These are phyloP conservation scores for Zasmidium citrigriseum DNA, from an alignment of 2,329 filamentous ascomycete species.

Conservation along the genomic window DNA sequence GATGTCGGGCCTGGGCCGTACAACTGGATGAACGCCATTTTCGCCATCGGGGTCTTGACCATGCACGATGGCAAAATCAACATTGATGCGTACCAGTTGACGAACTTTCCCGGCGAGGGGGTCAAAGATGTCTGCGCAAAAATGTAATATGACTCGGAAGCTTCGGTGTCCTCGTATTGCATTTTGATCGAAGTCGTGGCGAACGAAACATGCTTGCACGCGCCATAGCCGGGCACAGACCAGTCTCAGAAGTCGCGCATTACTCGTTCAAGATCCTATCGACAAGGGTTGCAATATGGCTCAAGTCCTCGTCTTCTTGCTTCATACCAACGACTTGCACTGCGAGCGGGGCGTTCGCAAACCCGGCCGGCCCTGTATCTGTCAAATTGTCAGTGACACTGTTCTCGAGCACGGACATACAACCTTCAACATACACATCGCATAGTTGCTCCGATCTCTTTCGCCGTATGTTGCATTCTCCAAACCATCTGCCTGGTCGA, in stretches of 20 bases:
- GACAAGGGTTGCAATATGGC: conserved; percentile 27
- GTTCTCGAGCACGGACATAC: not conserved
- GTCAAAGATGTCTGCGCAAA: not conserved
- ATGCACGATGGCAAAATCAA: conserved; percentile 25
- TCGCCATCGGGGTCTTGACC: conserved; percentile 25
- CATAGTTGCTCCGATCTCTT: conserved; percentile 21
- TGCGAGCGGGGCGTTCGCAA: conserved; percentile 30
- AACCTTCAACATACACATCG: conserved; percentile 31
- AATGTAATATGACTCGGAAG: not conserved
- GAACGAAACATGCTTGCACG: too few relatives aligned
- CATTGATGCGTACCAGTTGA: conserved; percentile 28
- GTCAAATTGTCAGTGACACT: not conserved
- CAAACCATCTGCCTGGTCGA: conserved; percentile 9
- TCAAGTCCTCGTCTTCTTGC: conserved; percentile 33
- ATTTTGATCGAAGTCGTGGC: too few relatives aligned
- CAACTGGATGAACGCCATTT: conserved; percentile 26
- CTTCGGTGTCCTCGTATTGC: not conserved
- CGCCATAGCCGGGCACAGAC: too few relatives aligned
- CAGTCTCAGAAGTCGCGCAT: too few relatives aligned
- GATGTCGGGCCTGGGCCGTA: conserved; percentile 23
- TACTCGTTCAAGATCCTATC: conserved; percentile 32
- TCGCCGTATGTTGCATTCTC: conserved; percentile 12
- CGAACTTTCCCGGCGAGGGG: conserved; percentile 21
- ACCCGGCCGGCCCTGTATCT: conserved; percentile 32
- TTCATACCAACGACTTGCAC: conserved; percentile 37